A percentile compares a stretch with the other conserved stretches of the same genome.
phyloP scores from a whole-genome alignment of 2,329 filamentous ascomycete species.

The Tothia fuscella region DNA sequence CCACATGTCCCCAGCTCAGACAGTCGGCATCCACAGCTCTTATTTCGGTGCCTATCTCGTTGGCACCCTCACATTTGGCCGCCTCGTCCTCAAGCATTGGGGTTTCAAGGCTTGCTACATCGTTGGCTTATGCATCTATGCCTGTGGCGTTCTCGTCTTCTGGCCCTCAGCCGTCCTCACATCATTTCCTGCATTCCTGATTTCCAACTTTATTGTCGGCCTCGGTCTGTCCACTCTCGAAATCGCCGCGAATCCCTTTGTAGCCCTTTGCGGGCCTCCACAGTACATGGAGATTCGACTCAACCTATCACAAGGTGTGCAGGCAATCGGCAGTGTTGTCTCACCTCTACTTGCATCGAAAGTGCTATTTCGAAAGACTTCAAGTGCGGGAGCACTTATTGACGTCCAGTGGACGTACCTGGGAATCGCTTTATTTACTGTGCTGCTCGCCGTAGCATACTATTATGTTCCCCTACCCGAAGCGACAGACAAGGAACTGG shows the following conservation, averaged over 20 bases:
- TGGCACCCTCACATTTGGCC: slow-evolving; percentile 56
- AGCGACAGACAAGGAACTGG: slow-evolving; percentile 48
- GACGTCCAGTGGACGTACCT: slow-evolving; percentile 55
- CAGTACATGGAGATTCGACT: slow-evolving; percentile 48
- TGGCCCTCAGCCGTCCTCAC: slow-evolving; percentile 53
- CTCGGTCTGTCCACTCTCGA: slow-evolving; percentile 49
- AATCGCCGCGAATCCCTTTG: slow-evolving; percentile 50
- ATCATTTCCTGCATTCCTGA: slow-evolving; percentile 46
- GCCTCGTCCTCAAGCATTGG: slow-evolving; percentile 43
- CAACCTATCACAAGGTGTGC: slow-evolving; percentile 49
- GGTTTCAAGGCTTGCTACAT: slow-evolving; percentile 53
- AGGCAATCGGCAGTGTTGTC: slow-evolving; percentile 47
- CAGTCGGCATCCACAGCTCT: slow-evolving; percentile 53
- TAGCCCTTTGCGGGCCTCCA: slow-evolving; percentile 47
- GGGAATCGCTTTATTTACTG: slow-evolving; percentile 49
- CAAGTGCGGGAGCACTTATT: slow-evolving; percentile 39
- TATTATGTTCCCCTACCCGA: slow-evolving; percentile 52
- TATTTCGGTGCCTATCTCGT: slow-evolving; percentile 64
- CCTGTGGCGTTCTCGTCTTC: slow-evolving; percentile 49
- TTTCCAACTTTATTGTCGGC: slow-evolving; percentile 52
- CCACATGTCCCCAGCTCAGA: slow-evolving; percentile 48
- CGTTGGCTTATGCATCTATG: slow-evolving; percentile 48
- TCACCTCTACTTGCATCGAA: slow-evolving; percentile 48
- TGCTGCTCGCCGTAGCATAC: slow-evolving; percentile 46
- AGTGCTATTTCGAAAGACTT: slow-evolving; percentile 38